Percentiles rank a stretch among this genome's conserved stretches.
Conservation (phyloP, 1,284 basidiomycete genomes). For the Anthracocystis panici-leucophaei region DNA sequence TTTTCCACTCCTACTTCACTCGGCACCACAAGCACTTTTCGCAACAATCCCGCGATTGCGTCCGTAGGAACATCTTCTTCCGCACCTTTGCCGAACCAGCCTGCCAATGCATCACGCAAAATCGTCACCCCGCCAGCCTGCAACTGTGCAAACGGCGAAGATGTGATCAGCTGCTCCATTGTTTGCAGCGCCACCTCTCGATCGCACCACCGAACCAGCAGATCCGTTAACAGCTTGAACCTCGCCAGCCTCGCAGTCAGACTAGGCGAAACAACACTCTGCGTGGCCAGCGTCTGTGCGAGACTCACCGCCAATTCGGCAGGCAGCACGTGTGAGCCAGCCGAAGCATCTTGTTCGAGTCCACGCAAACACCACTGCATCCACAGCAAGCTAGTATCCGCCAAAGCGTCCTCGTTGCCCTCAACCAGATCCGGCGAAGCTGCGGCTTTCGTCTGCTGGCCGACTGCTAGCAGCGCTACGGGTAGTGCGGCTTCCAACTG, state of each 20-base stretch:
- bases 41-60: constrained; percentile 10
- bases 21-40: constrained; percentile 10
- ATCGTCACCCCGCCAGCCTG: constrained; percentile 40
- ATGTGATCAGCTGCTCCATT: constrained; percentile 36
- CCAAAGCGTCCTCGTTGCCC: constrained; percentile 40
- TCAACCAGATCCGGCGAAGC: constrained; percentile 28
- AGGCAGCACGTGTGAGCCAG: constrained; percentile 14
- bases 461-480: constrained; percentile 30
- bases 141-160: constrained; percentile 57
- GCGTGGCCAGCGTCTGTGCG: constrained; percentile 52
- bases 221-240: constrained; percentile 40
- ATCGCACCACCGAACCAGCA: constrained; percentile 30
- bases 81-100: not conserved
- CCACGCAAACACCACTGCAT: constrained; percentile 45
- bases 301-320: constrained; percentile 32
- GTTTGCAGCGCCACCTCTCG: constrained; percentile 14
- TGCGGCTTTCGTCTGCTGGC: constrained; percentile 45
- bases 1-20: not conserved
- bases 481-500: constrained; percentile 47
- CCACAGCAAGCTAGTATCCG: constrained; percentile 47
- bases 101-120: constrained; percentile 12
- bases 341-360: constrained; percentile 20
- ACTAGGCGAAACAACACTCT: constrained; percentile 53
- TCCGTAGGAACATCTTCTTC: not conserved
- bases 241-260: constrained; percentile 40